These are phyloP conservation scores for Nakaseomyces sp. DNA, from an alignment of 1,139 yeast species.

Conservation along the genomic window DNA sequence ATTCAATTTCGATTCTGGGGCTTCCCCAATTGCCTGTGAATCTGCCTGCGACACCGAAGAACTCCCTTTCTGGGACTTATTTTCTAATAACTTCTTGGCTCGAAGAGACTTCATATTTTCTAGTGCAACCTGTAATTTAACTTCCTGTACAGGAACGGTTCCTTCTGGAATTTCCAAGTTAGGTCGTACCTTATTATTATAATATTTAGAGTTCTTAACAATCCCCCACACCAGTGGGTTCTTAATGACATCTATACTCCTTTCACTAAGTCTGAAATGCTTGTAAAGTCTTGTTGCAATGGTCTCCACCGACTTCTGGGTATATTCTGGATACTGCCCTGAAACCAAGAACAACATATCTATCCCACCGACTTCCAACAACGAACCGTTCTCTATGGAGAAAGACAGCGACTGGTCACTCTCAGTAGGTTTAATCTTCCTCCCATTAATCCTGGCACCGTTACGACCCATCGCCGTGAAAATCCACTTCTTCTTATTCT, in stretches of 20 bases:
- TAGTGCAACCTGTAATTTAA: not conserved
- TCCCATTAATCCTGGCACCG: constrained; percentile 82
- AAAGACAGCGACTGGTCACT: constrained; percentile 41
- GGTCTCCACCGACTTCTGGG: not conserved
- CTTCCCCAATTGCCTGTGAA: not conserved
- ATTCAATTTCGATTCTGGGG: not conserved
- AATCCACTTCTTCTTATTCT: constrained; percentile 76
- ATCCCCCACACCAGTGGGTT: constrained; percentile 17
- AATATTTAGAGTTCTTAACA: constrained; percentile 16
- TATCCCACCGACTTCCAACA: constrained; percentile 89
- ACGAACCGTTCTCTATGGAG: constrained; percentile 69
- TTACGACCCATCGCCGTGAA: constrained; percentile 75
- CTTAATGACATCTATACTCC: constrained; percentile 20
- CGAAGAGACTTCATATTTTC: not conserved
- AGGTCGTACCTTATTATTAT: constrained; percentile 7
- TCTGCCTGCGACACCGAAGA: not conserved
- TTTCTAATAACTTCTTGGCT: not conserved
- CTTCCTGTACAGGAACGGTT: constrained; percentile 1
- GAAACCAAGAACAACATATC: constrained; percentile 98
- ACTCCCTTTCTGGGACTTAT: not conserved
- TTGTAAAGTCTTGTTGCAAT: constrained; percentile 43
- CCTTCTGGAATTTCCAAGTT: not conserved
- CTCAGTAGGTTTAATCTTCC: constrained; percentile 38
- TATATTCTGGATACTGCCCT: constrained; percentile 34
- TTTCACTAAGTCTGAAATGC: constrained; percentile 29